Evolutionary conservation across 108 stramenopile genomes (phyloP).

Genomic region (Skeletonema tropicum): DNA sequence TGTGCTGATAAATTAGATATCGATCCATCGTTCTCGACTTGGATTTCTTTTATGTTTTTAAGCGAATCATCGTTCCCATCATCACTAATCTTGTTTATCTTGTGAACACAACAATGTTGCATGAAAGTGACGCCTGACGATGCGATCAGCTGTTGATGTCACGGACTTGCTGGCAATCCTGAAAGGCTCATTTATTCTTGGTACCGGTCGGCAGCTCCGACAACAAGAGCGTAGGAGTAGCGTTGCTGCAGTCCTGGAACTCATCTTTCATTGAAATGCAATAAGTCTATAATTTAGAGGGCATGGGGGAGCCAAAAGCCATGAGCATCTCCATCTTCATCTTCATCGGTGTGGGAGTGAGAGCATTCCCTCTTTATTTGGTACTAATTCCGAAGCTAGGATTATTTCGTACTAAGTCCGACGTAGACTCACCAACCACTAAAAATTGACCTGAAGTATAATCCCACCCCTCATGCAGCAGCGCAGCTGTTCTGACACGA

Average conservation of each 20-base stretch:
- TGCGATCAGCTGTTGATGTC: no score
- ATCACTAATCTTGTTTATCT: not conserved
- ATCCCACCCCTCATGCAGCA: no score
- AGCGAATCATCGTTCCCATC: conserved; percentile 4
- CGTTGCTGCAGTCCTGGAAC: not conserved
- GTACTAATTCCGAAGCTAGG: no score
- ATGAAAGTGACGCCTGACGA: not conserved
- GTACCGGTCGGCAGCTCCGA: not conserved
- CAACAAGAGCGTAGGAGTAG: not conserved
- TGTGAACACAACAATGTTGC: not conserved
- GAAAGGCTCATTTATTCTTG: not conserved
- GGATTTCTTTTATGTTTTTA: not conserved
- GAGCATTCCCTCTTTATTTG: not conserved
- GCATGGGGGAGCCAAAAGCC: no score
- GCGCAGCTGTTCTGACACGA: no score
- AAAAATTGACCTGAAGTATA: no score
- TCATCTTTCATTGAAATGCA: not conserved
- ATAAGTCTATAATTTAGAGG: no score
- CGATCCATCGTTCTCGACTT: not conserved
- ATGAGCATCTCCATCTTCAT: no score
- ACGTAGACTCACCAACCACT: no score
- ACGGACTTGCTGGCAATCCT: no score
- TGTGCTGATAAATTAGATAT: not conserved
- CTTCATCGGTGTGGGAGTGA: not conserved
- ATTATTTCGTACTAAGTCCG: no score